phyloP scores from a whole-genome alignment of 129 eudicot genomes.

The Glebionis coronaria region DNA sequence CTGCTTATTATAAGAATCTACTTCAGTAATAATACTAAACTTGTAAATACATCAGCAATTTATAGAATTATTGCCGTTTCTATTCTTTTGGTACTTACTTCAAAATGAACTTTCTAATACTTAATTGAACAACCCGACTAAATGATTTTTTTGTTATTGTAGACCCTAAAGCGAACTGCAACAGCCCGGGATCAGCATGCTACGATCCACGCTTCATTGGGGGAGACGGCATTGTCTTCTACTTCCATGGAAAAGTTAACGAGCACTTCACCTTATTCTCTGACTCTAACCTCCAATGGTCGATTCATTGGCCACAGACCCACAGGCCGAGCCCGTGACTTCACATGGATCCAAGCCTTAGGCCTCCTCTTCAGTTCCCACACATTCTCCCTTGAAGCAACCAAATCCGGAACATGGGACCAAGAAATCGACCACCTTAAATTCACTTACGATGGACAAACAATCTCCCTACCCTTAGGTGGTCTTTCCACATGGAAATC shows the following conservation, averaged over 20 bases:
- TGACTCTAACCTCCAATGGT: conserved; percentile 66
- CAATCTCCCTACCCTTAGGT: conserved; percentile 23
- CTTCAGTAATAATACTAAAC: too few species aligned
- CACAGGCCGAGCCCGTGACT: conserved; percentile 56
- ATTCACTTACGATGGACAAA: conserved; percentile 39
- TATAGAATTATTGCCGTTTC: background rate
- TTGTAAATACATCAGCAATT: too few species aligned
- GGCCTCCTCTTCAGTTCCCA: conserved; percentile 55
- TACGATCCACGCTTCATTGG: conserved; percentile 78
- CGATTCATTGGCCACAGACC: conserved; percentile 73
- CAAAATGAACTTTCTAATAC: background rate
- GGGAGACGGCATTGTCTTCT: conserved; percentile 66
- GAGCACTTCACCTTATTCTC: conserved; percentile 66
- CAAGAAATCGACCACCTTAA: conserved; percentile 42
- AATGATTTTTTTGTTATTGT: background rate
- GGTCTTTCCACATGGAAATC: conserved; percentile 45
- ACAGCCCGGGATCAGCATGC: conserved; percentile 68
- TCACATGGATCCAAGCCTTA: conserved; percentile 80
- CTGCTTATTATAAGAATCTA: background rate
- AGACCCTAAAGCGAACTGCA: conserved; percentile 56
- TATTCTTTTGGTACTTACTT: background rate
- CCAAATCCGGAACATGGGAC: conserved; percentile 52
- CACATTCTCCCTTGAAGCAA: conserved; percentile 59
- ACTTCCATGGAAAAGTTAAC: conserved; percentile 71
- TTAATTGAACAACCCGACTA: background rate